Evolutionary conservation across 2,329 filamentous ascomycete species (phyloP).

Genomic region (Davidsoniella neocaledoniae): DNA sequence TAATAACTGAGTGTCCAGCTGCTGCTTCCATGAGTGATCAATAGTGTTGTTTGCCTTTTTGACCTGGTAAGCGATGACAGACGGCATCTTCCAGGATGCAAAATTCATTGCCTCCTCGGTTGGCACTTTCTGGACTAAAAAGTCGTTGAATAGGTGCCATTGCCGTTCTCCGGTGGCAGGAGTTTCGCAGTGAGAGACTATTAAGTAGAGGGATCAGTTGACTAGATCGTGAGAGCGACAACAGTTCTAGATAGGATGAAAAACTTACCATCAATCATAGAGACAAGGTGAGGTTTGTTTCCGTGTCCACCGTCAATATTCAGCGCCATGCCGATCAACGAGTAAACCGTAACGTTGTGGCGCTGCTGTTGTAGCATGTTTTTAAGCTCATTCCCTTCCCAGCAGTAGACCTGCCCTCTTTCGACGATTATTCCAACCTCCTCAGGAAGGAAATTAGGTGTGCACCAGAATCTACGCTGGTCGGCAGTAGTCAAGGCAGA

Average conservation of each 20-base stretch:
- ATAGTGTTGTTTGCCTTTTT: slow-evolving; percentile 68
- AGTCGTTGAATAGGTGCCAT: slow-evolving; percentile 98
- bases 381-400: slow-evolving; percentile 78
- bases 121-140: slow-evolving; percentile 61
- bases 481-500: slow-evolving; percentile 57
- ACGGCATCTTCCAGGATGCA: slow-evolving; percentile 81
- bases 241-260: background rate
- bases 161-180: slow-evolving; percentile 43
- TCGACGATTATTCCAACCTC: slow-evolving; percentile 88
- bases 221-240: background rate
- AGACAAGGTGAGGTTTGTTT: slow-evolving; percentile 79
- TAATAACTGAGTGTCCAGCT: slow-evolving; percentile 68
- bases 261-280: slow-evolving; percentile 62
- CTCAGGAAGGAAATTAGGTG: slow-evolving; percentile 77
- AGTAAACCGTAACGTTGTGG: slow-evolving; percentile 75
- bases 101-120: slow-evolving; percentile 79
- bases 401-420: slow-evolving; percentile 84
- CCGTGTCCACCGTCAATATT: slow-evolving; percentile 68
- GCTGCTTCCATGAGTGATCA: slow-evolving; percentile 72
- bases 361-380: slow-evolving; percentile 62
- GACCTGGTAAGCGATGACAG: slow-evolving; percentile 71
- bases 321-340: slow-evolving; percentile 73
- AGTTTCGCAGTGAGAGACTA: slow-evolving; percentile 11
- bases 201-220: background rate
- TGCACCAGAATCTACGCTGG: slow-evolving; percentile 69